These are phyloP conservation scores for Lecanicillium sp. DNA, from an alignment of 2,329 filamentous ascomycete species.

Conservation along the genomic window DNA sequence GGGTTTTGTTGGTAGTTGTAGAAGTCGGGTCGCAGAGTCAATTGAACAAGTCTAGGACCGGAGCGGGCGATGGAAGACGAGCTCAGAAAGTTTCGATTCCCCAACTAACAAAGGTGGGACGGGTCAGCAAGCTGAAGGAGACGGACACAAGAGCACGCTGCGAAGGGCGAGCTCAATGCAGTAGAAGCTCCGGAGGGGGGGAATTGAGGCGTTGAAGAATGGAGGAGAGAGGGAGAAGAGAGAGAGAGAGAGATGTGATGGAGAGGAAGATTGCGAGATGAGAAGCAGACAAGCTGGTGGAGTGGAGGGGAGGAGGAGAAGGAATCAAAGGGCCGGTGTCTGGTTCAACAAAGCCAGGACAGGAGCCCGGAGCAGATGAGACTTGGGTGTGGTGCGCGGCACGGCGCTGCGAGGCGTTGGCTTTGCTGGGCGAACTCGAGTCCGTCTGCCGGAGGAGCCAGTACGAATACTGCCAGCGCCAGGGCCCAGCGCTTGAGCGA, in stretches of 20 bases:
- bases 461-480: no score
- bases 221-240: slow-evolving; percentile 11
- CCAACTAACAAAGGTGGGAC: no score
- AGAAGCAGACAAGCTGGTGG: slow-evolving; percentile 6
- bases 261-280: slow-evolving; percentile 6
- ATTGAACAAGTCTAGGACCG: slow-evolving; percentile 14
- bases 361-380: background rate
- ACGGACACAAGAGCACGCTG: background rate
- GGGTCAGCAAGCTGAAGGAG: no score
- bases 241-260: slow-evolving; percentile 9
- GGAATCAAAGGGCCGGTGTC: slow-evolving; percentile 2
- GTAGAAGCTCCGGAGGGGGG: slow-evolving; percentile 6
- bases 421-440: slow-evolving; percentile 9
- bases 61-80: slow-evolving; percentile 6
- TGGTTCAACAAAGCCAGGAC: slow-evolving; percentile 7
- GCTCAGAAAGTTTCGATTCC: background rate
- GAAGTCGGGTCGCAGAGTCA: slow-evolving; percentile 1
- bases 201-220: slow-evolving; percentile 1
- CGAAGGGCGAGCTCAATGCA: background rate
- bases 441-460: slow-evolving; percentile 3
- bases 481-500: no score
- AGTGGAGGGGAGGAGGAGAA: slow-evolving; percentile 3
- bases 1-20: slow-evolving; percentile 12
- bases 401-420: no score
- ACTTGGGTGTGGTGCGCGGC: slow-evolving; percentile 1